Percentiles rank a stretch among this genome's conserved stretches.
phyloP scores from a whole-genome alignment of 345 rosid species.

The Lenwebbia sp. region DNA sequence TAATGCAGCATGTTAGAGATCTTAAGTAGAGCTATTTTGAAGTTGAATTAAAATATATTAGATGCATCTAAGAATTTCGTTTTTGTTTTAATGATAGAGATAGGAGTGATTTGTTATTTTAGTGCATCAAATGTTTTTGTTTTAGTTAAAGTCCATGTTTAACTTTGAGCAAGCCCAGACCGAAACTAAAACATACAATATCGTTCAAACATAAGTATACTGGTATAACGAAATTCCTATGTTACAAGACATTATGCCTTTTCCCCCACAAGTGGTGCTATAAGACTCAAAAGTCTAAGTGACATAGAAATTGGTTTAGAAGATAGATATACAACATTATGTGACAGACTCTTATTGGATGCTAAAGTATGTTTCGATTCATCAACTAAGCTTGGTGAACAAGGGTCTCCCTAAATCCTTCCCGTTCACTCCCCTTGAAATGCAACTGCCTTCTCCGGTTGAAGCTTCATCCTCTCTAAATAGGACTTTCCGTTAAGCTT shows the following conservation, averaged over 20 bases:
- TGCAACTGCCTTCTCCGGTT: background rate
- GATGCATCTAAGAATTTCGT: no score
- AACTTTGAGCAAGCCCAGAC: no score
- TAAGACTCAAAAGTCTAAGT: background rate
- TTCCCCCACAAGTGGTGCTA: background rate
- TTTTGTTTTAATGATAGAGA: no score
- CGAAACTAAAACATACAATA: background rate
- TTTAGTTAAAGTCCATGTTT: no score
- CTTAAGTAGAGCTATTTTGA: background rate
- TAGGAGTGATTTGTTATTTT: no score
- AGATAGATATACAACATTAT: background rate
- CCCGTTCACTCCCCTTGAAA: no score
- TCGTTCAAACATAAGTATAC: background rate
- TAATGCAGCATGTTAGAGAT: background rate
- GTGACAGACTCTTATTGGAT: background rate
- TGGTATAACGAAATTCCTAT: background rate
- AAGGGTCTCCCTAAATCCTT: no score
- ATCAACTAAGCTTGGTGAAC: background rate
- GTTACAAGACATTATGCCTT: background rate
- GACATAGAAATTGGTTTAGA: background rate
- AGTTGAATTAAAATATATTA: background rate
- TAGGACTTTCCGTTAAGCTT: background rate
- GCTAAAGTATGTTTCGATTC: background rate
- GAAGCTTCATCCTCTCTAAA: slow-evolving; percentile 2
- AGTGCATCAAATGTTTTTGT: no score